phyloP scores from a whole-genome alignment of 176 grass and related monocot species.

The Dendrocalamus sinicus region DNA sequence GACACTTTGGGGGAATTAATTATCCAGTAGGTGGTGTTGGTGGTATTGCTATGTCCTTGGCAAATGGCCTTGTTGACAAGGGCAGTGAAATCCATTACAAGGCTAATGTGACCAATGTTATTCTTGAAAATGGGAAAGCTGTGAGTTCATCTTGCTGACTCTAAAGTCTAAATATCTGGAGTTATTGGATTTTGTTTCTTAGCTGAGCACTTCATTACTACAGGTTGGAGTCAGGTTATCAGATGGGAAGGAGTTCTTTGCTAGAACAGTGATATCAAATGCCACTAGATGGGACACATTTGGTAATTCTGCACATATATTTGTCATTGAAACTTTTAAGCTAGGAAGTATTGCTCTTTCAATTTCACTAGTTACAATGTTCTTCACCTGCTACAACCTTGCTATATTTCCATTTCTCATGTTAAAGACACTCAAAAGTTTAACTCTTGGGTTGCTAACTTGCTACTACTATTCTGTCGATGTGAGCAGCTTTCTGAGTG shows the following conservation, averaged over 20 bases:
- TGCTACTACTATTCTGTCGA: not conserved
- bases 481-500: not conserved
- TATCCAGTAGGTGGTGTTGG: slow-evolving; percentile 94
- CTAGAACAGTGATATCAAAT: slow-evolving; percentile 43
- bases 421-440: too few species aligned
- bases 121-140: slow-evolving; percentile 87
- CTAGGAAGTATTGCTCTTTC: too few species aligned
- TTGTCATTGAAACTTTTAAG: too few species aligned
- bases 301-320: too few species aligned
- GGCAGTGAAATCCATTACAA: slow-evolving; percentile 83
- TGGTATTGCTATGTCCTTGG: slow-evolving; percentile 77
- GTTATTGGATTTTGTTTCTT: slow-evolving; percentile 20
- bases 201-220: slow-evolving; percentile 31
- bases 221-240: slow-evolving; percentile 85
- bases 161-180: slow-evolving; percentile 23
- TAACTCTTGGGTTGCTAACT: too few species aligned
- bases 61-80: slow-evolving; percentile 80
- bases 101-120: slow-evolving; percentile 82
- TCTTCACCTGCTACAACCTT: too few species aligned
- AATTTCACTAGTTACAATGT: too few species aligned
- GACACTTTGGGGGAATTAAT: slow-evolving; percentile 95
- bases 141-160: slow-evolving; percentile 61
- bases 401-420: too few species aligned
- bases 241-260: slow-evolving; percentile 48
- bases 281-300: too few species aligned